A percentile compares a stretch with the other conserved stretches of the same genome.
These are phyloP conservation scores for Globisporangium paroecandrum DNA, from an alignment of 352 stramenopile genomes.

Conservation along the genomic window DNA sequence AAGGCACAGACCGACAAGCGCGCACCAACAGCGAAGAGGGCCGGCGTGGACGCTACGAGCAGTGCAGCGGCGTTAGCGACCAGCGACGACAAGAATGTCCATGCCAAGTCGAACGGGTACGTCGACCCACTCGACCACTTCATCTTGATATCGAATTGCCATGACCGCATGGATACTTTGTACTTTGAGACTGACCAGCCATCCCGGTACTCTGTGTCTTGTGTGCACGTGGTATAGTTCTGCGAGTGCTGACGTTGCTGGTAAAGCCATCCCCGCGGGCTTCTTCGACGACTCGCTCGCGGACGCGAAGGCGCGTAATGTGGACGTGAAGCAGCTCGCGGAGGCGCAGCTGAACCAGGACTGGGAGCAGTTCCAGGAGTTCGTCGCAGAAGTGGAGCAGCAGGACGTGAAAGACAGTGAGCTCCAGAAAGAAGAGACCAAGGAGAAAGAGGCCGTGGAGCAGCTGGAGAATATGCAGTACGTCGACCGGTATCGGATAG, in stretches of 20 bases:
- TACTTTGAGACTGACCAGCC: not conserved
- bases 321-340: constrained; percentile 44
- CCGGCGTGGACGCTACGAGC: not conserved
- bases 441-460: constrained; percentile 46
- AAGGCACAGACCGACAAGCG: constrained; percentile 16
- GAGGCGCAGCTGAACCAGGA: constrained; percentile 42
- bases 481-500: constrained; percentile 52
- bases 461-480: constrained; percentile 71
- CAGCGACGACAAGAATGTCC: not conserved
- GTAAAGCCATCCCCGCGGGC: constrained; percentile 25
- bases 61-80: not conserved
- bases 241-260: not conserved
- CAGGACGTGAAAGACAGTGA: constrained; percentile 31
- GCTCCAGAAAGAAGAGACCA: constrained; percentile 32
- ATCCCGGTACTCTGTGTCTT: not conserved
- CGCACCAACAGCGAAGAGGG: not conserved
- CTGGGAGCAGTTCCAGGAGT: constrained; percentile 62
- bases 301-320: constrained; percentile 42
- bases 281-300: constrained; percentile 57
- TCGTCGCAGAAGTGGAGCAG: constrained; percentile 53
- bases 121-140: not conserved
- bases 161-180: not conserved
- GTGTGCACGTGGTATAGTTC: not conserved
- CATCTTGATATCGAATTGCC: not conserved
- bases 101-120: not conserved